Evolutionary conservation across 2,329 filamentous ascomycete species (phyloP).

Genomic region (Nothophaeocryptopus gaeumannii): DNA sequence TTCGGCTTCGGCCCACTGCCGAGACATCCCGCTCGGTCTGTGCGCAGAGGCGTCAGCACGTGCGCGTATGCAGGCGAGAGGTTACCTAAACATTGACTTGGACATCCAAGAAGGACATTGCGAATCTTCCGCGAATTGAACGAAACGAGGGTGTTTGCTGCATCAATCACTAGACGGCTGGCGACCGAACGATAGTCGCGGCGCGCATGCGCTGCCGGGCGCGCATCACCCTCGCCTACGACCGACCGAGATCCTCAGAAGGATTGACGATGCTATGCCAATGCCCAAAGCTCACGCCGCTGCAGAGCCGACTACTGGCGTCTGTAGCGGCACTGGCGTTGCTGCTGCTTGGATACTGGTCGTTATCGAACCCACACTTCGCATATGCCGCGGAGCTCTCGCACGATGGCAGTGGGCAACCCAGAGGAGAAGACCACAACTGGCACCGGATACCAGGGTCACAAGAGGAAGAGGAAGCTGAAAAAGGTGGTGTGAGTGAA

Average conservation of each 20-base stretch:
- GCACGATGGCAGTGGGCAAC: constrained; percentile 26
- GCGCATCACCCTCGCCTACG: constrained; percentile 1
- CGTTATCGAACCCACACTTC: constrained; percentile 56
- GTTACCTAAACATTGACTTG: too few species aligned
- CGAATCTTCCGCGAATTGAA: too few species aligned
- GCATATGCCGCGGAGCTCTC: constrained; percentile 61
- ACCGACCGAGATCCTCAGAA: neutral
- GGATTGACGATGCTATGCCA: constrained; percentile 31
- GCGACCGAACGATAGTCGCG: constrained; percentile 16
- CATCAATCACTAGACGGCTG: constrained; percentile 2
- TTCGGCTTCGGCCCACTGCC: too few species aligned
- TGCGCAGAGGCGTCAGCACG: too few species aligned
- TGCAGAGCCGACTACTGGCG: constrained; percentile 70
- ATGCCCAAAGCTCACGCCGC: constrained; percentile 58
- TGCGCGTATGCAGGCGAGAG: too few species aligned
- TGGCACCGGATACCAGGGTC: constrained; percentile 44
- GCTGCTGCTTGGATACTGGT: constrained; percentile 59
- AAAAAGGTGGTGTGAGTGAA: constrained; percentile 30
- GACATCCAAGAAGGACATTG: too few species aligned
- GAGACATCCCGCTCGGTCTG: too few species aligned
- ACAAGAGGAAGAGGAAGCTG: constrained; percentile 26
- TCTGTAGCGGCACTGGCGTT: constrained; percentile 61
- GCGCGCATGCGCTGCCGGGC: constrained; percentile 19
- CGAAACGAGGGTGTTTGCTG: too few species aligned
- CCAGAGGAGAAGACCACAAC: constrained; percentile 48